Evolutionary conservation across 371 early-diverging fungal species (phyloP).

Genomic region (Mortierella sp.): DNA sequence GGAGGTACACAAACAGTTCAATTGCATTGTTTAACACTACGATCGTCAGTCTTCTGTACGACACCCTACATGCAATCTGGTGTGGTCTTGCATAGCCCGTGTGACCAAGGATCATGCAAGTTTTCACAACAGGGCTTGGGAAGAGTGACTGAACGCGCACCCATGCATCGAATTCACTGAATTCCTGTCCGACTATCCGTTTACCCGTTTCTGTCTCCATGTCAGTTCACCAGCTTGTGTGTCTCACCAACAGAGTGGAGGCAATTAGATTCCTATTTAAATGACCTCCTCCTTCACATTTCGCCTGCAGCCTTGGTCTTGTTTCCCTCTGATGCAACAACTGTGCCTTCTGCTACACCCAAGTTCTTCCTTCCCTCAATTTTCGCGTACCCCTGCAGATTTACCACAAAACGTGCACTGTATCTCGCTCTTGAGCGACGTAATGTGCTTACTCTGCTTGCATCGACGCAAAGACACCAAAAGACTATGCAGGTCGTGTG

Average conservation of each 20-base stretch:
- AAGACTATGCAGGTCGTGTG: not conserved
- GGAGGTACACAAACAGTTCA: not conserved
- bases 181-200: too few relatives aligned
- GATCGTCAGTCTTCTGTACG: not conserved
- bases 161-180: too few relatives aligned
- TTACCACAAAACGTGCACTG: not conserved
- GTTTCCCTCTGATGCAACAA: not conserved
- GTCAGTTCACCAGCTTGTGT: too few relatives aligned
- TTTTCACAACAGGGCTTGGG: not conserved
- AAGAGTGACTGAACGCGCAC: not conserved
- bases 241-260: too few relatives aligned
- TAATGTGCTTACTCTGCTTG: not conserved
- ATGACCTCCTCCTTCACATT: too few relatives aligned
- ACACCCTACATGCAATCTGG: not conserved
- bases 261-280: too few relatives aligned
- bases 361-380: not conserved
- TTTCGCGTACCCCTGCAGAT: not conserved
- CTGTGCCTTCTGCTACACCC: not conserved
- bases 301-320: not conserved
- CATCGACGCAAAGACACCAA: not conserved
- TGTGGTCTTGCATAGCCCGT: not conserved
- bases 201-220: too few relatives aligned
- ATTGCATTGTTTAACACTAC: not conserved
- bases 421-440: not conserved
- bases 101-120: not conserved